A percentile compares a stretch with the other conserved stretches of the same genome.
phyloP scores from a whole-genome alignment of 768 basidiomycete genomes.

The Ramaria sp. region DNA sequence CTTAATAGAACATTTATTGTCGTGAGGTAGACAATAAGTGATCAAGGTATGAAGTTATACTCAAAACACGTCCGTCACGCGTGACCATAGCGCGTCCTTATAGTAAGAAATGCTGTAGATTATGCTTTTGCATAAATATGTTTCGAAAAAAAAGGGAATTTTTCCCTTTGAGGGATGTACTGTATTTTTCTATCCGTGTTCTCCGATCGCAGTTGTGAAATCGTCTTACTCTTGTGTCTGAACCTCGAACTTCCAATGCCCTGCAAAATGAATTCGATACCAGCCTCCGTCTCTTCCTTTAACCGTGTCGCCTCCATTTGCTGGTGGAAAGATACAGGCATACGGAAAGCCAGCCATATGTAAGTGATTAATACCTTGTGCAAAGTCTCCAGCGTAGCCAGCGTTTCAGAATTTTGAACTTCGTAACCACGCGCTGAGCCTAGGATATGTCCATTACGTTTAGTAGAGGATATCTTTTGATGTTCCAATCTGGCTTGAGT shows the following conservation, averaged over 20 bases:
- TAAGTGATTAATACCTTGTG: conserved; percentile 74
- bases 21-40: no score
- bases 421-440: conserved; percentile 4
- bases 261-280: conserved; percentile 52
- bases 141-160: not conserved
- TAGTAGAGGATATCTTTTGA: not conserved
- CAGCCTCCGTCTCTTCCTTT: conserved; percentile 53
- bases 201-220: not conserved
- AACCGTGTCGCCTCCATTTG: conserved; percentile 35
- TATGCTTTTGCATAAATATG: not conserved
- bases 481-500: conserved; percentile 24
- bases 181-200: not conserved
- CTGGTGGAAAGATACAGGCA: conserved; percentile 56
- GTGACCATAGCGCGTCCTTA: not conserved
- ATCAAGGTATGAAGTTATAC: no score
- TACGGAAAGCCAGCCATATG: conserved; percentile 73
- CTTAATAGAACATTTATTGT: no score
- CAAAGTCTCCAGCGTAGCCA: conserved; percentile 46
- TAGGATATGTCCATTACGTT: not conserved
- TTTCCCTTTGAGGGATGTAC: not conserved
- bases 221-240: not conserved
- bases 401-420: conserved; percentile 9
- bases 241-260: conserved; percentile 18
- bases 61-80: not conserved
- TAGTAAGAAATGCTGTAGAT: not conserved